These are phyloP conservation scores for Anastatica hierochuntica DNA, from an alignment of 345 rosid species.

Conservation along the genomic window DNA sequence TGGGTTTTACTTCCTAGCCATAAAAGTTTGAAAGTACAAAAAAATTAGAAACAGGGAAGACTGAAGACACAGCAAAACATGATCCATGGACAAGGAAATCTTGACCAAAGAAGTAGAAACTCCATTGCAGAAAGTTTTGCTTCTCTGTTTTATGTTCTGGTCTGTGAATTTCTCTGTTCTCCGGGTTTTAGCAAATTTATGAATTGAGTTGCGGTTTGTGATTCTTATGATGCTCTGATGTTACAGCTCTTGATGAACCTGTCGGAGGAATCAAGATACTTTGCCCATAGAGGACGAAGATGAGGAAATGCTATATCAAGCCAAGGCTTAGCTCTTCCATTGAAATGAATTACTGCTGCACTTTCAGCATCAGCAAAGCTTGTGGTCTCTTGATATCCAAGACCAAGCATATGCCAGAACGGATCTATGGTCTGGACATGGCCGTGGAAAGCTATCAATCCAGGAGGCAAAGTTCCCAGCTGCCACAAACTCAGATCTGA, in stretches of 20 bases:
- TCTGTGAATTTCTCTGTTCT: constrained; percentile 25
- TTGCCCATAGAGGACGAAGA: constrained; percentile 77
- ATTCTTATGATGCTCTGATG: constrained; percentile 42
- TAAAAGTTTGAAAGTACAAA: constrained; percentile 24
- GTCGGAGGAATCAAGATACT: constrained; percentile 71
- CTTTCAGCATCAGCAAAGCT: constrained; percentile 49
- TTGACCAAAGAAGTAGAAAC: constrained; percentile 10
- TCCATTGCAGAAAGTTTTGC: constrained; percentile 14
- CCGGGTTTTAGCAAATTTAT: not conserved
- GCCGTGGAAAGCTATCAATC: constrained; percentile 88
- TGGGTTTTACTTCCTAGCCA: constrained; percentile 13
- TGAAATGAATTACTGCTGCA: constrained; percentile 90
- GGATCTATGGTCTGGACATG: constrained; percentile 80
- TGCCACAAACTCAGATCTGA: constrained; percentile 96
- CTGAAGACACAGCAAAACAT: constrained; percentile 14
- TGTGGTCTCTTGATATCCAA: constrained; percentile 87
- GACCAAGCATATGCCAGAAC: constrained; percentile 96
- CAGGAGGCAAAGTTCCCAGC: constrained; percentile 88
- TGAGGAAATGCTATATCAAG: constrained; percentile 86
- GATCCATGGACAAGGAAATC: constrained; percentile 1
- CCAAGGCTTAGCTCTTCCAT: constrained; percentile 99
- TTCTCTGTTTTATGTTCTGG: constrained; percentile 18
- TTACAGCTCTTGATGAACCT: constrained; percentile 83
- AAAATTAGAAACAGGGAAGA: constrained; percentile 21
- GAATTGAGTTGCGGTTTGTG: constrained; percentile 17